phyloP scores from a whole-genome alignment of 1,284 basidiomycete genomes.

The Sanghuangporus sanghuang region DNA sequence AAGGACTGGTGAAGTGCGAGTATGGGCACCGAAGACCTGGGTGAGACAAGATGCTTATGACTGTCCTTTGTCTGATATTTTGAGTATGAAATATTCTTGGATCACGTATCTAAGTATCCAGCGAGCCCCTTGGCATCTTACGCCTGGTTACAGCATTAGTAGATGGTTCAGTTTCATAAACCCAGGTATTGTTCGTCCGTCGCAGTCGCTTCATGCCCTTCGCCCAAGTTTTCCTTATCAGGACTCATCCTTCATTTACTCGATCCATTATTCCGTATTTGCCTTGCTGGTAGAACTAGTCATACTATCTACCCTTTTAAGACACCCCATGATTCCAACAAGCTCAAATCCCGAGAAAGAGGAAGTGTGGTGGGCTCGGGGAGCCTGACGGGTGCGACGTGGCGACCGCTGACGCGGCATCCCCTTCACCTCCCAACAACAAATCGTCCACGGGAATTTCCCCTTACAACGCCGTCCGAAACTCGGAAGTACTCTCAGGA shows the following conservation, averaged over 20 bases:
- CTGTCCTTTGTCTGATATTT: too few relatives aligned
- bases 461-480: background rate
- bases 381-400: background rate
- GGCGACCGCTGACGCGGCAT: background rate
- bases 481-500: background rate
- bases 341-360: background rate
- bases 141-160: too few relatives aligned
- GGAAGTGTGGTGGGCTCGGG: background rate
- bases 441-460: background rate
- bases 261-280: background rate
- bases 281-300: background rate
- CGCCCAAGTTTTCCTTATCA: conserved; percentile 13
- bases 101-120: too few relatives aligned
- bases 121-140: too few relatives aligned
- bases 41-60: too few relatives aligned
- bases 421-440: background rate
- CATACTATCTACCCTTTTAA: background rate
- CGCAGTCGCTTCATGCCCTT: conserved; percentile 1
- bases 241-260: background rate
- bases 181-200: too few relatives aligned
- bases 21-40: too few relatives aligned
- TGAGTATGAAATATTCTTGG: too few relatives aligned
- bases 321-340: background rate
- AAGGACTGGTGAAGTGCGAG: background rate
- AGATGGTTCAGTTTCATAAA: too few relatives aligned